Conservation (phyloP, 176 grass and related monocot genomes). For the Panicum miliaceum region DNA sequence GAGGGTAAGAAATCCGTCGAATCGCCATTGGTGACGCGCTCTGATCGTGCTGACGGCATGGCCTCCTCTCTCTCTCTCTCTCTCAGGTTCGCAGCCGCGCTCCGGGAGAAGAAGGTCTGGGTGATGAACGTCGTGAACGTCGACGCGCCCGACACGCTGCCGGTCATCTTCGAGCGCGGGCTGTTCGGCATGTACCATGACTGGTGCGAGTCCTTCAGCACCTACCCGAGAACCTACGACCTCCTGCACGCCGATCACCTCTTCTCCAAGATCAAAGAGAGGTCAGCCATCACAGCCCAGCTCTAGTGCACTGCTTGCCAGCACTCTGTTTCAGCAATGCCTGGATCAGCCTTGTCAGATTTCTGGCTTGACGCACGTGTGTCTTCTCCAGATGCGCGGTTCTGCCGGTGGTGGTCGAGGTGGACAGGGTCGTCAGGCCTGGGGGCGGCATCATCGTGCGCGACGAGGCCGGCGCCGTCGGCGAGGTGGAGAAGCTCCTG, state of each 20-base stretch:
- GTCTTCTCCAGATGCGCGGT: slow-evolving; percentile 64
- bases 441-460: slow-evolving; percentile 80
- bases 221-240: slow-evolving; percentile 93
- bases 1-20: slow-evolving; percentile 58
- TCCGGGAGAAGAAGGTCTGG: slow-evolving; percentile 80
- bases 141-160: slow-evolving; percentile 81
- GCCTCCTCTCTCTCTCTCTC: not conserved
- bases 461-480: slow-evolving; percentile 55
- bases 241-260: slow-evolving; percentile 88
- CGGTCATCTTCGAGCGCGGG: slow-evolving; percentile 92
- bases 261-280: slow-evolving; percentile 87
- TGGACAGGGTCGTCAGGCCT: slow-evolving; percentile 86
- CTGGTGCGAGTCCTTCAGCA: slow-evolving; percentile 99
- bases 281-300: slow-evolving; percentile 41
- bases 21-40: not conserved
- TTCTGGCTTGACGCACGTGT: not conserved
- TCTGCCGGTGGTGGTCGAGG: slow-evolving; percentile 73
- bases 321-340: not conserved
- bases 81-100: slow-evolving; percentile 73
- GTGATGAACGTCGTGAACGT: slow-evolving; percentile 95
- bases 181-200: slow-evolving; percentile 97
- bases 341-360: not conserved
- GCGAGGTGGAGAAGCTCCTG: slow-evolving; percentile 72
- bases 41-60: not conserved
- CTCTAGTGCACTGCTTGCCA: too few species aligned